Percentiles rank a stretch among this genome's conserved stretches.
These are phyloP conservation scores for Fusarium xyrophilum DNA, from an alignment of 2,329 filamentous ascomycete genomes.

Conservation along the genomic window DNA sequence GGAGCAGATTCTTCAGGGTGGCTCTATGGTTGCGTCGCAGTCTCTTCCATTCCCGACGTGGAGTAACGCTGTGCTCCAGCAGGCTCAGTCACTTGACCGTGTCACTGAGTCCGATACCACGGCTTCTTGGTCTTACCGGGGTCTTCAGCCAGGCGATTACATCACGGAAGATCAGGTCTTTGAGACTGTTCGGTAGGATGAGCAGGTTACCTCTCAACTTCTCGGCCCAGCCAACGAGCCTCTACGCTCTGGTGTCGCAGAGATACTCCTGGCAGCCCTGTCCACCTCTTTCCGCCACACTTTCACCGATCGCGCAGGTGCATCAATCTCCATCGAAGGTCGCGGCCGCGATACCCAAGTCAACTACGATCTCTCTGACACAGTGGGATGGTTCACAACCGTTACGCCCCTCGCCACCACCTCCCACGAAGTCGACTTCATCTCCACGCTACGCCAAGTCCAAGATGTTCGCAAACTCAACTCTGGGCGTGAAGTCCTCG, in stretches of 20 bases:
- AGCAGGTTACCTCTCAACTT: not conserved
- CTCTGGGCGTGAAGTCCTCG: not conserved
- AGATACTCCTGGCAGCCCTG: not conserved
- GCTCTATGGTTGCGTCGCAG: not conserved
- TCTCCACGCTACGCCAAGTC: not conserved
- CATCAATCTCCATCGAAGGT: not conserved
- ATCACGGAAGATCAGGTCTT: not conserved
- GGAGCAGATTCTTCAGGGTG: not conserved
- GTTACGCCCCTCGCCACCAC: not conserved
- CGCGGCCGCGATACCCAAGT: not conserved
- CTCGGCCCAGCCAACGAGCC: not conserved
- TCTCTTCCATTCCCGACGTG: not conserved
- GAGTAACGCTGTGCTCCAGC: not conserved
- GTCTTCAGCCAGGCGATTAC: not conserved
- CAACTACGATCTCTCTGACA: not conserved
- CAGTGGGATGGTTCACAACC: not conserved
- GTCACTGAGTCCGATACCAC: accelerated
- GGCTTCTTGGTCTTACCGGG: not conserved
- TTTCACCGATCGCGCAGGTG: not conserved
- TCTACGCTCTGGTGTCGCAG: not conserved
- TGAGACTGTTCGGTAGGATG: not conserved
- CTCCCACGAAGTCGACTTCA: accelerated
- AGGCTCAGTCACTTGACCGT: accelerated
- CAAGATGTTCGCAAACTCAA: not conserved
- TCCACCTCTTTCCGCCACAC: not conserved